Evolutionary conservation across 1,284 basidiomycete species (phyloP).

Genomic region (Cyathus olla): DNA sequence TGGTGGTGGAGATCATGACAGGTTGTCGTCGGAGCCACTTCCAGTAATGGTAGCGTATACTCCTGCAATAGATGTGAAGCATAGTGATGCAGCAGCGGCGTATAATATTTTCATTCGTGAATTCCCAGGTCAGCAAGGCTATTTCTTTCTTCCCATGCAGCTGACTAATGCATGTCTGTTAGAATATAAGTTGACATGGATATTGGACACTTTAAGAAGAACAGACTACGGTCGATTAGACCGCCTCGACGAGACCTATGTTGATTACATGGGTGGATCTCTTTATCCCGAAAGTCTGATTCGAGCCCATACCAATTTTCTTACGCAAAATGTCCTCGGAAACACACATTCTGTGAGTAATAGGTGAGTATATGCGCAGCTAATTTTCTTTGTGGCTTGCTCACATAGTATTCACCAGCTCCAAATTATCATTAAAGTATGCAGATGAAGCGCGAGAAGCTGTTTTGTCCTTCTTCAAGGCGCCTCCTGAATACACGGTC

Average conservation of each 20-base stretch:
- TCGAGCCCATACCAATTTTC: constrained; percentile 73
- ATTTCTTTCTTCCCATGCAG: background rate
- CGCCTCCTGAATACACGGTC: constrained; percentile 78
- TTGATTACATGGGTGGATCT: constrained; percentile 86
- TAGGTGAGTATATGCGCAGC: constrained; percentile 59
- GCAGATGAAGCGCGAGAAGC: constrained; percentile 75
- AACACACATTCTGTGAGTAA: constrained; percentile 87
- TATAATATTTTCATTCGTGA: constrained; percentile 31
- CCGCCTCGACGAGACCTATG: constrained; percentile 74
- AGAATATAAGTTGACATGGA: constrained; percentile 73
- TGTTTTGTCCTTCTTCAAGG: constrained; percentile 80
- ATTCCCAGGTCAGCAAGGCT: background rate
- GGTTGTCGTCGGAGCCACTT: constrained; percentile 11
- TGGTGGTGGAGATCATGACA: constrained; percentile 13
- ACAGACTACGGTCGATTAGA: constrained; percentile 78
- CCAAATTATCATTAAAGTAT: constrained; percentile 72
- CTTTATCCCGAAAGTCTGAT: constrained; percentile 82
- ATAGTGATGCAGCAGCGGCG: constrained; percentile 39
- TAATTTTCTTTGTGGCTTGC: constrained; percentile 5
- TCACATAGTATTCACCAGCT: constrained; percentile 54
- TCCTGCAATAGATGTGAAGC: constrained; percentile 27
- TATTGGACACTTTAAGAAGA: constrained; percentile 75
- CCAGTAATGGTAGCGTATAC: constrained; percentile 31
- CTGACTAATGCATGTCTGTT: constrained; percentile 6
- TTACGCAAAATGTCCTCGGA: constrained; percentile 74